These are phyloP conservation scores for Aspergillus egyptiacus DNA, from an alignment of 495 filamentous ascomycete genomes.

Conservation along the genomic window DNA sequence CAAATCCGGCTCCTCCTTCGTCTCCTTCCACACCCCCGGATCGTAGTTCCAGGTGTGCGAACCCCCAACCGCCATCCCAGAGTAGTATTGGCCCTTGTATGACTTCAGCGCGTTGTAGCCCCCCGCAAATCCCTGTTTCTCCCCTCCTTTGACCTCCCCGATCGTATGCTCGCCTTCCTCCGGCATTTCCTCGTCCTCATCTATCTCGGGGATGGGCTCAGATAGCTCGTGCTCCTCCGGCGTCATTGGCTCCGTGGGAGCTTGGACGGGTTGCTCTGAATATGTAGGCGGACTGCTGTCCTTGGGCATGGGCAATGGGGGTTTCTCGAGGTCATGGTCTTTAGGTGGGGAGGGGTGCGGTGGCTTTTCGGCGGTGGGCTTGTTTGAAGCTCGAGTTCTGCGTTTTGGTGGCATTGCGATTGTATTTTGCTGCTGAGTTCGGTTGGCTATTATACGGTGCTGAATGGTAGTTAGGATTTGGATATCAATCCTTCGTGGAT, in stretches of 20 bases:
- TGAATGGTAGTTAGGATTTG: no score
- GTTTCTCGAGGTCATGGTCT: neutral
- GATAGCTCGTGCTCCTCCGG: neutral
- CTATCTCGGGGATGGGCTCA: neutral
- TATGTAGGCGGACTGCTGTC: neutral
- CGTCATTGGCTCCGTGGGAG: neutral
- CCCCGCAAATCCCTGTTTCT: neutral
- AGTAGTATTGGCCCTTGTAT: conserved; percentile 27
- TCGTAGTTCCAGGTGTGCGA: conserved; percentile 34
- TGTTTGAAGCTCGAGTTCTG: neutral
- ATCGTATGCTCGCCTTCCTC: conserved; percentile 1
- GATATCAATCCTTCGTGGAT: no score
- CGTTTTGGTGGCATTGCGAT: conserved; percentile 5
- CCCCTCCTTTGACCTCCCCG: neutral
- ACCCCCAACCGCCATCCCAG: conserved; percentile 30
- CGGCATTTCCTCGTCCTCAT: conserved; percentile 13
- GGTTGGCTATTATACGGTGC: no score
- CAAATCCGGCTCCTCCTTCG: conserved; percentile 31
- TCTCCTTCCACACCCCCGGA: conserved; percentile 29
- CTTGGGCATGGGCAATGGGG: neutral
- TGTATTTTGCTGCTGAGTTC: no score
- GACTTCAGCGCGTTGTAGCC: conserved; percentile 30
- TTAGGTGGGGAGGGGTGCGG: neutral
- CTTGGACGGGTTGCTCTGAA: neutral
- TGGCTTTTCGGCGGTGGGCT: neutral